A percentile compares a stretch with the other conserved stretches of the same genome.
phyloP scores from a whole-genome alignment of 148 eudicot genomes.

The Rhododendron vialii region DNA sequence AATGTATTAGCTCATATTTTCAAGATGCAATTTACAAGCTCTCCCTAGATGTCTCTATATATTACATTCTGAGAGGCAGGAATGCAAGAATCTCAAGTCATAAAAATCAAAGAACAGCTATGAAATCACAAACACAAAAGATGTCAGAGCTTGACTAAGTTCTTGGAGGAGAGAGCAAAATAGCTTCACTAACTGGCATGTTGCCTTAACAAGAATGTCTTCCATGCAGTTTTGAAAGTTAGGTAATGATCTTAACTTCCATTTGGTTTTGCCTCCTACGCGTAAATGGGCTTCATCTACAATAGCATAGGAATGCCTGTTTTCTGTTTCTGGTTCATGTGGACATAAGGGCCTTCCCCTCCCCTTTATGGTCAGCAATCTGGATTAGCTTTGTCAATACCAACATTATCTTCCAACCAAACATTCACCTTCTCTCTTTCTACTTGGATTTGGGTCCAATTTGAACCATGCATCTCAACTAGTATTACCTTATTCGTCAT shows the following conservation, averaged over 20 bases:
- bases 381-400: background rate
- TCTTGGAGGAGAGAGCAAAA: background rate
- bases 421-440: background rate
- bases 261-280: background rate
- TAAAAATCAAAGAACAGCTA: background rate
- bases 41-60: background rate
- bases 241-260: background rate
- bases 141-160: background rate
- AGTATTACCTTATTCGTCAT: background rate
- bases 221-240: background rate
- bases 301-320: background rate
- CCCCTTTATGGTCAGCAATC: background rate
- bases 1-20: background rate
- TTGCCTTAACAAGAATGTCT: background rate
- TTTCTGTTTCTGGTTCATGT: background rate
- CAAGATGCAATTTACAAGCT: background rate
- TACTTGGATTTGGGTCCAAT: background rate
- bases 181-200: background rate
- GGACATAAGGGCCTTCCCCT: background rate
- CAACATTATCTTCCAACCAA: background rate
- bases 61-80: background rate
- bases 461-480: background rate
- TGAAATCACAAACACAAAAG: background rate
- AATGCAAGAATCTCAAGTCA: background rate
- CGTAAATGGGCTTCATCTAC: background rate